phyloP scores from a whole-genome alignment of 164 flowering plant genomes.

The Macadamia integrifolia region DNA sequence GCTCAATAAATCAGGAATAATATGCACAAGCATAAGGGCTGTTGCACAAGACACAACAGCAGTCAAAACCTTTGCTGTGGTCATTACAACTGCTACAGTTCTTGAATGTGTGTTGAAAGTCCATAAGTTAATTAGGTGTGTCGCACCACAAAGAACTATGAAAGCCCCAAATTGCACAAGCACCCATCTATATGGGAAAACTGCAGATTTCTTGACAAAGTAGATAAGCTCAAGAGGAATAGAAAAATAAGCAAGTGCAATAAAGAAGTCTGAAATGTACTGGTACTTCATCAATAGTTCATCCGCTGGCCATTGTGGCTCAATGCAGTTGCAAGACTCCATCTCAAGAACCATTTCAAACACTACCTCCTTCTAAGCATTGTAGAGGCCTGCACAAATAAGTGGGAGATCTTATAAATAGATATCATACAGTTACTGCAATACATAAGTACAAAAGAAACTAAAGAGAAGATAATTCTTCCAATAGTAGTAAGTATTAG shows the following conservation, averaged over 20 bases:
- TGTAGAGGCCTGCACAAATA: conserved; percentile 1
- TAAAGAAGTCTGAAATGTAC: conserved; percentile 84
- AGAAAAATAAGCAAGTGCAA: conserved; percentile 84
- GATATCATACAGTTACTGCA: too few relatives aligned
- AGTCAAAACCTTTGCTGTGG: conserved; percentile 65
- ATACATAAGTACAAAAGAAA: background rate
- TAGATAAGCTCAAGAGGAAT: conserved; percentile 86
- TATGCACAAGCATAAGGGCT: conserved; percentile 84
- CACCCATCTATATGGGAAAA: conserved; percentile 91
- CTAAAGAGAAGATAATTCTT: background rate
- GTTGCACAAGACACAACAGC: conserved; percentile 87
- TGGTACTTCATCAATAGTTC: conserved; percentile 78
- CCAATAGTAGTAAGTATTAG: too few relatives aligned
- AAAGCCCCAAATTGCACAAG: conserved; percentile 94
- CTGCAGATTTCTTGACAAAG: conserved; percentile 81
- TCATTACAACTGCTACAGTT: conserved; percentile 73
- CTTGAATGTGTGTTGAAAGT: conserved; percentile 60
- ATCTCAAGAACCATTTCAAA: conserved; percentile 15
- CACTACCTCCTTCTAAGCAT: background rate
- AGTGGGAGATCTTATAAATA: too few relatives aligned
- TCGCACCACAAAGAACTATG: conserved; percentile 86
- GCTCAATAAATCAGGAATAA: conserved; percentile 79
- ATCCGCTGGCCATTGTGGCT: conserved; percentile 74
- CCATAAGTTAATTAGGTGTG: conserved; percentile 87
- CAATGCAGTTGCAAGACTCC: conserved; percentile 77